Evolutionary conservation across 306 rosid genomes (phyloP).

Genomic region (Inga oerstediana): DNA sequence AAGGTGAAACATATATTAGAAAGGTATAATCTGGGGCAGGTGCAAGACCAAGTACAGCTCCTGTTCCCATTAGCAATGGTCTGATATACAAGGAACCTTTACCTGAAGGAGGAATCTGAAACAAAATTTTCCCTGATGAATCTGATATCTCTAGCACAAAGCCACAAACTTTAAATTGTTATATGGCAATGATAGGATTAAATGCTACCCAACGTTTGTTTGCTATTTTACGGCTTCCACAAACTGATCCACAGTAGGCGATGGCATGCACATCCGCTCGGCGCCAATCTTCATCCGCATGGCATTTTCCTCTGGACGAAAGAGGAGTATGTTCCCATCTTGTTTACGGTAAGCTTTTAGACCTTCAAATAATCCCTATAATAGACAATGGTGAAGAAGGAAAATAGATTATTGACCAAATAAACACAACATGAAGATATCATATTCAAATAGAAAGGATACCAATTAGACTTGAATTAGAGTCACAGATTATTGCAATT

Average conservation of each 20-base stretch:
- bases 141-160: constrained; percentile 1
- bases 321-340: constrained; percentile 78
- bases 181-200: constrained; percentile 5
- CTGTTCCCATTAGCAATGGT: constrained; percentile 95
- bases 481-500: not conserved
- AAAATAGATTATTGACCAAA: constrained; percentile 16
- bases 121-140: constrained; percentile 29
- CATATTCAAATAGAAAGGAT: not conserved
- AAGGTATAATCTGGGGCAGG: constrained; percentile 98
- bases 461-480: not conserved
- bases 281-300: constrained; percentile 82
- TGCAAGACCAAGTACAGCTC: constrained; percentile 93
- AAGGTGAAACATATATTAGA: constrained; percentile 89
- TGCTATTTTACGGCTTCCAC: constrained; percentile 88
- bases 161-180: constrained; percentile 8
- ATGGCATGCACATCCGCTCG: constrained; percentile 96
- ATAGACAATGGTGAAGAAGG: constrained; percentile 27
- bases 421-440: not conserved
- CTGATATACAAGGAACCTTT: constrained; percentile 92
- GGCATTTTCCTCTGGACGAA: constrained; percentile 94
- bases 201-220: constrained; percentile 89
- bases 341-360: constrained; percentile 81
- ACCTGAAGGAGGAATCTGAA: constrained; percentile 92
- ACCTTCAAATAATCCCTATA: constrained; percentile 94
- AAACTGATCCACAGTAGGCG: constrained; percentile 85